These are phyloP conservation scores for Mimosa bimucronata DNA, from an alignment of 306 rosid genomes.

Conservation along the genomic window DNA sequence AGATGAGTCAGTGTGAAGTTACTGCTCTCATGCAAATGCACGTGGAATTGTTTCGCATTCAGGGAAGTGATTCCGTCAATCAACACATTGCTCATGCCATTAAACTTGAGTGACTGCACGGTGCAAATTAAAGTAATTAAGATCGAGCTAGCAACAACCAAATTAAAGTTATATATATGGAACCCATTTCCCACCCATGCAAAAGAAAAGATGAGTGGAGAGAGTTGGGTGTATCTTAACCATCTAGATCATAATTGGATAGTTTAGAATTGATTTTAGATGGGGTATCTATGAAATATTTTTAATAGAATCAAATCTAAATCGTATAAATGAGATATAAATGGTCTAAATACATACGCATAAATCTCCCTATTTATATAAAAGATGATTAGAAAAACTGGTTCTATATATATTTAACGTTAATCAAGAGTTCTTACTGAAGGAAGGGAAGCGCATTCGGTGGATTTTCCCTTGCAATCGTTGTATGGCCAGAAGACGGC, in stretches of 20 bases:
- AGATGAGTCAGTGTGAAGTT: conserved; percentile 44
- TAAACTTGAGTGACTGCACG: conserved; percentile 60
- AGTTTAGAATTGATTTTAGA: too few species aligned
- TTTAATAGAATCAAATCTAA: too few species aligned
- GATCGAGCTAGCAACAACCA: not conserved
- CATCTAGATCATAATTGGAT: too few species aligned
- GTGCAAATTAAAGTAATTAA: not conserved
- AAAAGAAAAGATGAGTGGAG: too few species aligned
- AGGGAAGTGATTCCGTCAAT: conserved; percentile 56
- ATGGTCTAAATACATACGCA: too few species aligned
- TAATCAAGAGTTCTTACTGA: conserved; percentile 33
- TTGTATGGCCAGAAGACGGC: conserved; percentile 43
- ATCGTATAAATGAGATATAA: too few species aligned
- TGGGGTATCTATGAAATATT: too few species aligned
- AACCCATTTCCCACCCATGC: too few species aligned
- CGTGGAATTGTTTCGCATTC: conserved; percentile 64
- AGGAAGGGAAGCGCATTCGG: conserved; percentile 48
- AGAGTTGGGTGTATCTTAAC: too few species aligned
- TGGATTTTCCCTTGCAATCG: conserved; percentile 27
- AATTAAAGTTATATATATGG: not conserved
- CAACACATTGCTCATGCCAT: conserved; percentile 36
- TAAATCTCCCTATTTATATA: too few species aligned
- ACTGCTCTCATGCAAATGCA: conserved; percentile 28
- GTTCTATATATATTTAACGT: too few species aligned
- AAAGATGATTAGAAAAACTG: too few species aligned